A percentile compares a stretch with the other conserved stretches of the same genome.
phyloP scores from a whole-genome alignment of 345 rosid species.

The Brassica napus region DNA sequence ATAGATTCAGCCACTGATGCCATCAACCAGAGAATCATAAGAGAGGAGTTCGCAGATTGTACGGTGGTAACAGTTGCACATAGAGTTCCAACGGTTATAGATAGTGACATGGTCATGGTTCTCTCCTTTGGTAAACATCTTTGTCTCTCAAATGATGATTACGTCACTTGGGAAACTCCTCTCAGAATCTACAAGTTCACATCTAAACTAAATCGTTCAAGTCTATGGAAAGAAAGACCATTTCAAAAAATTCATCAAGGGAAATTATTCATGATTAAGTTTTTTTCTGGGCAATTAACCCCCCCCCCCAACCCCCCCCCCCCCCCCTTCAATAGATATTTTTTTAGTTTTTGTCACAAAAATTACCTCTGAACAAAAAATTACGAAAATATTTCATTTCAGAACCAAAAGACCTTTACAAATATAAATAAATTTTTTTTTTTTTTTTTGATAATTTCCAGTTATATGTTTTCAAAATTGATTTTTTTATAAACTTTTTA shows the following conservation, averaged over 20 bases:
- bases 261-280: not conserved
- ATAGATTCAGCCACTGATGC: constrained; percentile 76
- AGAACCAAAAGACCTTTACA: too few species aligned
- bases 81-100: constrained; percentile 69
- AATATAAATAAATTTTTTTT: too few species aligned
- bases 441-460: too few species aligned
- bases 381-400: too few species aligned
- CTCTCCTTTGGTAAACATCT: constrained; percentile 59
- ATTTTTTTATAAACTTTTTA: too few species aligned
- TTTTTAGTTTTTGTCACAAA: too few species aligned
- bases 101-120: constrained; percentile 87
- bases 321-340: too few species aligned
- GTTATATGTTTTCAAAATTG: too few species aligned
- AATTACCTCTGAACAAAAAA: too few species aligned
- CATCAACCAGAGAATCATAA: constrained; percentile 60
- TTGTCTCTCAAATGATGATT: not conserved
- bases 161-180: constrained; percentile 22
- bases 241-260: not conserved
- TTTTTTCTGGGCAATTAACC: not conserved
- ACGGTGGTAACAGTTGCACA: constrained; percentile 78
- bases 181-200: constrained; percentile 22
- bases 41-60: constrained; percentile 63
- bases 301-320: too few species aligned
- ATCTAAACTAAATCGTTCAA: not conserved
- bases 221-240: not conserved